Conservation (phyloP, 345 rosid species). For the Ricinus communis region DNA sequence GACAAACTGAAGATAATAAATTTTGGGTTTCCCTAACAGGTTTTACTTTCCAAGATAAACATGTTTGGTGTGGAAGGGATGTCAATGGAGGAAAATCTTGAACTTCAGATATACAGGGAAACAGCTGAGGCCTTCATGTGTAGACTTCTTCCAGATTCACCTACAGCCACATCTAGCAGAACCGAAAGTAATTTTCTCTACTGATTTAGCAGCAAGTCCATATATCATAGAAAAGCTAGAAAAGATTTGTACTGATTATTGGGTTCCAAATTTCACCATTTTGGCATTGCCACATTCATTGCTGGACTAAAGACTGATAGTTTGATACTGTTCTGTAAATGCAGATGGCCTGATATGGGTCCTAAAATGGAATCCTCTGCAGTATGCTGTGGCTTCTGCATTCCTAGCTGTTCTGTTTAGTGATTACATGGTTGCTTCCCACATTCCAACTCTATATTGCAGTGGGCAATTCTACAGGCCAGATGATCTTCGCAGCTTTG, state of each 20-base stretch:
- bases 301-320: too few species aligned
- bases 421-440: slow-evolving; percentile 26
- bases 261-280: too few species aligned
- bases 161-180: slow-evolving; percentile 27
- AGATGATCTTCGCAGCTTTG: slow-evolving; percentile 20
- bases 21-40: slow-evolving; percentile 5
- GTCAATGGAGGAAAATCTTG: slow-evolving; percentile 15
- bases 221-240: too few species aligned
- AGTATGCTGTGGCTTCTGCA: slow-evolving; percentile 27
- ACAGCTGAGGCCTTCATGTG: slow-evolving; percentile 27
- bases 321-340: neutral
- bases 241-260: too few species aligned
- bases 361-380: slow-evolving; percentile 17
- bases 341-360: slow-evolving; percentile 34
- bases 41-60: slow-evolving; percentile 21
- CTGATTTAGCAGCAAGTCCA: neutral
- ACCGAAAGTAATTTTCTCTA: slow-evolving; percentile 17
- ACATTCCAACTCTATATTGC: slow-evolving; percentile 22
- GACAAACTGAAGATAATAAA: neutral
- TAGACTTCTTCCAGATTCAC: slow-evolving; percentile 31
- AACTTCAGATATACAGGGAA: slow-evolving; percentile 27
- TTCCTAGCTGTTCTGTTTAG: slow-evolving; percentile 27
- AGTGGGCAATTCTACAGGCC: slow-evolving; percentile 21
- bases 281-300: too few species aligned
- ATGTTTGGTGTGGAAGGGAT: slow-evolving; percentile 19